phyloP scores from a whole-genome alignment of 257 asterid species.

The Solanum medicagineum region DNA sequence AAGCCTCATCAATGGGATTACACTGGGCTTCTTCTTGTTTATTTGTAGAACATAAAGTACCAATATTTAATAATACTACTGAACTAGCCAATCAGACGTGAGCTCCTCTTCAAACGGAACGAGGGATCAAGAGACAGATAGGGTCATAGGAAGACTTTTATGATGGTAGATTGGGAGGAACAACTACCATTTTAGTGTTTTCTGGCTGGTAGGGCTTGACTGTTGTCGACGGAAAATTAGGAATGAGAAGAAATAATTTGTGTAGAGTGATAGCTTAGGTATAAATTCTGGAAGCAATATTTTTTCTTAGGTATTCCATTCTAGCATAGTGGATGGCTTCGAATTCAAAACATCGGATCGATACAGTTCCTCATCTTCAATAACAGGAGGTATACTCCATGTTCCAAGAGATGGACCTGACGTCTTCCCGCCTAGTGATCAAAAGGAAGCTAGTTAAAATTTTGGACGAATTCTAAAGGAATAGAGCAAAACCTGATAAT shows the following conservation, averaged over 20 bases:
- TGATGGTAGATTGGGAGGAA: background rate
- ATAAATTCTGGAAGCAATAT: background rate
- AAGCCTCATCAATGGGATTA: background rate
- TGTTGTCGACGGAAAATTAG: background rate
- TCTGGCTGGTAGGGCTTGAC: background rate
- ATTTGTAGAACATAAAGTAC: background rate
- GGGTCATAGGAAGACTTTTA: background rate
- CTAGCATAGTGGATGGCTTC: background rate
- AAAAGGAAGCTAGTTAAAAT: background rate
- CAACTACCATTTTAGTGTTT: background rate
- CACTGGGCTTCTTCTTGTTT: background rate
- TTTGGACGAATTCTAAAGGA: background rate
- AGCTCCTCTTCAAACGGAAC: background rate
- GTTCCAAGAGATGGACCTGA: constrained; percentile 78
- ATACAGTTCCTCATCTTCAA: constrained; percentile 50
- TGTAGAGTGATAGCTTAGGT: background rate
- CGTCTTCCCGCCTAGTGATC: constrained; percentile 47
- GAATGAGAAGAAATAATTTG: background rate
- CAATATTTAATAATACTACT: background rate
- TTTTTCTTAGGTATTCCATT: background rate
- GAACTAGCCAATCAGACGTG: background rate
- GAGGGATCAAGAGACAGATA: background rate
- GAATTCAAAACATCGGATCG: constrained; percentile 21
- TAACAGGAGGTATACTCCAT: constrained; percentile 72
- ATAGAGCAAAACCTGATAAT: background rate